phyloP scores from a whole-genome alignment of 108 stramenopile genomes.

The Fragilariopsis cylindrus region DNA sequence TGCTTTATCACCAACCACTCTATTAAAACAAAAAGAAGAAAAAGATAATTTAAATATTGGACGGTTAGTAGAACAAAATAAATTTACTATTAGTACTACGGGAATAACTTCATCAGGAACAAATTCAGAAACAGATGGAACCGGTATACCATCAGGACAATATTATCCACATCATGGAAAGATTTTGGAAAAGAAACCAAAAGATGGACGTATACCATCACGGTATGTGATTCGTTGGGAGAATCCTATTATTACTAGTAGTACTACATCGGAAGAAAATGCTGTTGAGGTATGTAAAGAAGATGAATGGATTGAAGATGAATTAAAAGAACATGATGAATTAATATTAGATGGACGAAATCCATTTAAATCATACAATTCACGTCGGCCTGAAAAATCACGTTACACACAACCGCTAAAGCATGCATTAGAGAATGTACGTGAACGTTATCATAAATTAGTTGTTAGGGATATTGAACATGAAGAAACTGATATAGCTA shows the following conservation, averaged over 20 bases:
- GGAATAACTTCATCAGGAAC: background rate
- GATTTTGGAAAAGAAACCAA: slow-evolving; percentile 11
- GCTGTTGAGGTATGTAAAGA: background rate
- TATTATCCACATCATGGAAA: slow-evolving; percentile 19
- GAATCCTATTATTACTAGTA: background rate
- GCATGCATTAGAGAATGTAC: slow-evolving; percentile 16
- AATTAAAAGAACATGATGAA: background rate
- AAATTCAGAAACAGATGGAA: too few relatives aligned
- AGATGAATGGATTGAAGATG: slow-evolving; percentile 24
- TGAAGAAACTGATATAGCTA: background rate
- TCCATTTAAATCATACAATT: background rate
- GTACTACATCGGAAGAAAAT: background rate
- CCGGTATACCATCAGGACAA: background rate
- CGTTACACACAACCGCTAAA: background rate
- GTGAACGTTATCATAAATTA: slow-evolving; percentile 26
- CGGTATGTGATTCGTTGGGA: slow-evolving; percentile 25
- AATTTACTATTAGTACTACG: background rate
- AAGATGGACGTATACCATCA: slow-evolving; percentile 20
- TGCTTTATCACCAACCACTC: too few relatives aligned
- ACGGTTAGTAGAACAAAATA: slow-evolving; percentile 15
- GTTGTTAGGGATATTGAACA: slow-evolving; percentile 5
- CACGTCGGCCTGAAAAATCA: slow-evolving; percentile 3
- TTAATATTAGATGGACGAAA: background rate
- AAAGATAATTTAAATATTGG: slow-evolving; percentile 16
- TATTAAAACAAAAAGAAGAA: background rate